Conservation (phyloP, 352 stramenopile genomes). For the Phytopythium delawarense region DNA sequence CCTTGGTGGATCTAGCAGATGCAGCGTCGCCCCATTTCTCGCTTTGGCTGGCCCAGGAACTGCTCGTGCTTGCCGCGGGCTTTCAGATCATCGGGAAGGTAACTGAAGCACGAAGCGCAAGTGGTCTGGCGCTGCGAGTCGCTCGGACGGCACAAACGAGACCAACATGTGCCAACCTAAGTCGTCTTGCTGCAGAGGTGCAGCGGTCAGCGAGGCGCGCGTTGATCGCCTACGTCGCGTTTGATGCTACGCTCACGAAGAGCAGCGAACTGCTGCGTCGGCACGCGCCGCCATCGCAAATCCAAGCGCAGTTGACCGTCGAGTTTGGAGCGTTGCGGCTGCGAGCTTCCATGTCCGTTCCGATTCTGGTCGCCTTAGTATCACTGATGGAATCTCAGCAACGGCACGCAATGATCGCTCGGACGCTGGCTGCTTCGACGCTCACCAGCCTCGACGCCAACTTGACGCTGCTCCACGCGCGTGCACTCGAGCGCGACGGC, state of each 20-base stretch:
- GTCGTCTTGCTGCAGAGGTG: not conserved
- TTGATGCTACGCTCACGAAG: conserved; percentile 15
- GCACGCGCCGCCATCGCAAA: conserved; percentile 13
- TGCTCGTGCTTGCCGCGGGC: not conserved
- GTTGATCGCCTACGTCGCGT: conserved; percentile 21
- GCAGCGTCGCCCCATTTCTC: not conserved
- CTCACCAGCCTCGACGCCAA: conserved; percentile 10
- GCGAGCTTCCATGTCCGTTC: conserved; percentile 19
- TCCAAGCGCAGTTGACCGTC: conserved; percentile 15
- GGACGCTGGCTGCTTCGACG: conserved; percentile 13
- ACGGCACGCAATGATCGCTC: conserved; percentile 14
- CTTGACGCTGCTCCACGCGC: conserved; percentile 23
- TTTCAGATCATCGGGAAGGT: not conserved
- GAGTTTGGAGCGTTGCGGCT: conserved; percentile 16
- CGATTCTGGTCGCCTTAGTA: conserved; percentile 12
- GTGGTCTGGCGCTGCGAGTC: not conserved
- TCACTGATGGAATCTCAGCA: conserved; percentile 17
- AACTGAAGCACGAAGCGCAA: not conserved
- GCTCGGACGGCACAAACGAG: not conserved
- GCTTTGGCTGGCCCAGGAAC: not conserved
- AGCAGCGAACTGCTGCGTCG: conserved; percentile 14
- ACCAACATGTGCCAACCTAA: not conserved
- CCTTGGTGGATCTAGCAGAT: not conserved
- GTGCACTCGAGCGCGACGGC: conserved; percentile 15
- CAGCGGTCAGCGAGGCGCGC: conserved; percentile 7